Base-by-base conservation (phyloP, 805 yeast genomes). In the Tetrapisispora pingtungensis region DNA sequence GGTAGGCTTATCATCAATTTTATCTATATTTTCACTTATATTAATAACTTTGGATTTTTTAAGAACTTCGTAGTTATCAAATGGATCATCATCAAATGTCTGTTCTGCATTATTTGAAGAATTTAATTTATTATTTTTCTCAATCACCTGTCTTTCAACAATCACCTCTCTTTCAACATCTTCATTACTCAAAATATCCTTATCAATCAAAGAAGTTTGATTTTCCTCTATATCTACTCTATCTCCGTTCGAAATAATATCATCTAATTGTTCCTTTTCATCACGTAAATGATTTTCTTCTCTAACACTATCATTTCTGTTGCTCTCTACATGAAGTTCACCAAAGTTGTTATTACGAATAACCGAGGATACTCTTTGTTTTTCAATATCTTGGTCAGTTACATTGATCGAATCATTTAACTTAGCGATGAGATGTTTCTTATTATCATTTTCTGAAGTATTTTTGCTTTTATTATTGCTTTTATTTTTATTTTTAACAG, bases 61-160 rank as follows among this genome's bases (percentile, higher is more conserved):
- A 10, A 19, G 19, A 18, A 35, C 14, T 28, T 35, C 41, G 20
- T 56, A 50, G 26, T 57, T 63, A 15, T 61, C 64, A 43, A 54
- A 62, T 8, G 59, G 46, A 34, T 62, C 66, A 35, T 54, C 57
- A 32, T 59, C 53, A 43, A 60, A 62, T 2, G 59, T 42, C 40
- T 50, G 49, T 34, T 42, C 33, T 4, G 28, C 34, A 7, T 31
- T 4, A 32, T 32, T 32, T 32, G 19, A 10, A 10, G 34, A 10
- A 32, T 4, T 5, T 5, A 5, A 5, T 32, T 24, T 12, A 18
- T 7, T 22, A 8, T 18, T 24, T 12, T 40, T 33, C 14, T 13
- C 36, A 5, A 7, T 5, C 31, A 28, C 31, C 28, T 26, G 7
- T 26, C 10, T 7, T 26, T 7, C 10, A 8, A 10, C 28, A 8